A percentile compares a stretch with the other conserved stretches of the same genome.
These are phyloP conservation scores for Neophaeococcomyces aloes DNA, from an alignment of 2,329 filamentous ascomycete species.

Conservation along the genomic window DNA sequence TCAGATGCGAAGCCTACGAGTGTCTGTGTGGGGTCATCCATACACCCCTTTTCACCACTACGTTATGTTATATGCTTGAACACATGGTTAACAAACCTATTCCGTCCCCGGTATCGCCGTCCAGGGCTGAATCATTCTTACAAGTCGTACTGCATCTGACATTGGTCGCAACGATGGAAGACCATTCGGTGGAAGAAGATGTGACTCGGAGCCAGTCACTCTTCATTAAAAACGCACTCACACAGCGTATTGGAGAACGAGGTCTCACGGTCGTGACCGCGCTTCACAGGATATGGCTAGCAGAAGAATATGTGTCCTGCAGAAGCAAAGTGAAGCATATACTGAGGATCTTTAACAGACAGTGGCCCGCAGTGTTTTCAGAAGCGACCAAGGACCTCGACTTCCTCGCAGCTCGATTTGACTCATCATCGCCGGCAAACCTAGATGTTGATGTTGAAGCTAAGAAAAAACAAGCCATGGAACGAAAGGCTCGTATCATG, in stretches of 20 bases:
- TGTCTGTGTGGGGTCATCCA: conserved; percentile 68
- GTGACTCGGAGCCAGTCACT: conserved; percentile 46
- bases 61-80: conserved; percentile 77
- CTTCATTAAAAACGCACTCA: conserved; percentile 63
- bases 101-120: conserved; percentile 65
- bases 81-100: conserved; percentile 64
- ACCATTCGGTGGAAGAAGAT: conserved; percentile 48
- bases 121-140: conserved; percentile 79
- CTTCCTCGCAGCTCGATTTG: conserved; percentile 65
- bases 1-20: conserved; percentile 66
- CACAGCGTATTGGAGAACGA: conserved; percentile 36
- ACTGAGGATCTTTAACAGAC: conserved; percentile 74
- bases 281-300: conserved; percentile 45
- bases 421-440: conserved; percentile 69
- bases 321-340: conserved; percentile 77
- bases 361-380: conserved; percentile 63
- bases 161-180: conserved; percentile 76
- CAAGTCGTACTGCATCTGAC: conserved; percentile 84
- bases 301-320: conserved; percentile 68
- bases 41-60: conserved; percentile 76
- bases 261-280: conserved; percentile 42
- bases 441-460: conserved; percentile 53
- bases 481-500: conserved; percentile 88
- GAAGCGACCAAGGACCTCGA: conserved; percentile 49
- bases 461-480: conserved; percentile 83